These are phyloP conservation scores for Phialophora tarda DNA, from an alignment of 2,329 filamentous ascomycete genomes.

Conservation along the genomic window DNA sequence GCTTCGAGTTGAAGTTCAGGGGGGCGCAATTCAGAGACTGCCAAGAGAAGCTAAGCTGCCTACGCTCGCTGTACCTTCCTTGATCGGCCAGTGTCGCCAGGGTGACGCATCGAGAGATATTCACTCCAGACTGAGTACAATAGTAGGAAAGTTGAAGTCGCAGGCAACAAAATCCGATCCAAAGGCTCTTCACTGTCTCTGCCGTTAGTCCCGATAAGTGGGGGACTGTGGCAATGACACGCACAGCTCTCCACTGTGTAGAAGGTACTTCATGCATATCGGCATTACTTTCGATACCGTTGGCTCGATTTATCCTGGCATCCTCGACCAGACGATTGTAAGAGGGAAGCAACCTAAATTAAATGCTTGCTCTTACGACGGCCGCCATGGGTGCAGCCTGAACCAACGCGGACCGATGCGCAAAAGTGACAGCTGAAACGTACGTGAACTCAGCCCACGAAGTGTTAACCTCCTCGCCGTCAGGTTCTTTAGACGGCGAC, in stretches of 20 bases:
- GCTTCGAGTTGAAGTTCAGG: background rate
- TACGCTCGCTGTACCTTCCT: background rate
- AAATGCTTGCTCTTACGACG: background rate
- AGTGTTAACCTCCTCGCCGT: too few species aligned
- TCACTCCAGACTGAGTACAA: too few species aligned
- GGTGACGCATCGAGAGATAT: too few species aligned
- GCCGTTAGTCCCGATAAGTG: background rate
- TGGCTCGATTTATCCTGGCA: background rate
- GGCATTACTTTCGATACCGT: background rate
- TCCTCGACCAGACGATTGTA: background rate
- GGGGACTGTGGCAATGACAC: background rate
- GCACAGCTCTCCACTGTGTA: background rate
- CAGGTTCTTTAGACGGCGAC: too few species aligned
- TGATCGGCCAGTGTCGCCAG: background rate
- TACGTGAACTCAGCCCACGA: too few species aligned
- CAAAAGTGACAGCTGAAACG: too few species aligned
- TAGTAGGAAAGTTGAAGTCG: too few species aligned
- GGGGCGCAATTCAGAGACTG: conserved; percentile 1
- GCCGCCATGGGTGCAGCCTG: too few species aligned
- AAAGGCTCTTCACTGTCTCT: background rate
- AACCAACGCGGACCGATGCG: too few species aligned
- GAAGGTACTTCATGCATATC: background rate
- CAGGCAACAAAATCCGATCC: too few species aligned
- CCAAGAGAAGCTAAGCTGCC: background rate
- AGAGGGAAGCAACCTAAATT: background rate